Percentiles rank a stretch among this genome's conserved stretches.
These are phyloP conservation scores for Silene vulgaris DNA, from an alignment of 179 eudicot genomes.

Conservation along the genomic window DNA sequence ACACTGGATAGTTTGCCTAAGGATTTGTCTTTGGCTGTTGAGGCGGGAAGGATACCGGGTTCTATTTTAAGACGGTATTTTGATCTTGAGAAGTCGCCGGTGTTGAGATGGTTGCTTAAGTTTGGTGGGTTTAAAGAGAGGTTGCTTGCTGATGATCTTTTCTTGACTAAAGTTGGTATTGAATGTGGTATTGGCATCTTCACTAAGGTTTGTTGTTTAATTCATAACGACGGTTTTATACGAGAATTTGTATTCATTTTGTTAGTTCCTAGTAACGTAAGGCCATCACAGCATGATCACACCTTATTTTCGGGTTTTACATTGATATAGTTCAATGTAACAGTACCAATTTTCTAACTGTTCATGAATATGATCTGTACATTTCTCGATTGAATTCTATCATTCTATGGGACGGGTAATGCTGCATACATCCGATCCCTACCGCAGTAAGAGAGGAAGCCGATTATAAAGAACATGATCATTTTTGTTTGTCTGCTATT, in stretches of 20 bases:
- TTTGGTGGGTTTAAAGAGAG: slow-evolving; percentile 69
- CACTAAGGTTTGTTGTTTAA: slow-evolving; percentile 46
- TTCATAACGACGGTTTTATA: no score
- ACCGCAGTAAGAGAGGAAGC: no score
- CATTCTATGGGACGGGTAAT: no score
- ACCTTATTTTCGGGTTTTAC: no score
- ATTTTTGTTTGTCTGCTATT: neutral
- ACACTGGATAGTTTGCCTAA: slow-evolving; percentile 50
- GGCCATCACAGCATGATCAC: no score
- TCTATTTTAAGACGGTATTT: slow-evolving; percentile 41
- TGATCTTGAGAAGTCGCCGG: slow-evolving; percentile 53
- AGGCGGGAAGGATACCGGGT: slow-evolving; percentile 51
- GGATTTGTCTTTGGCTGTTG: slow-evolving; percentile 48
- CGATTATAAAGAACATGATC: neutral
- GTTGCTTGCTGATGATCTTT: slow-evolving; percentile 72
- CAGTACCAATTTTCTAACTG: no score
- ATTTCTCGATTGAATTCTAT: no score
- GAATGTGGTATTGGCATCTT: slow-evolving; percentile 78
- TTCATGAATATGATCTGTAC: no score
- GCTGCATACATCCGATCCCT: no score
- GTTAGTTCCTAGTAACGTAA: no score
- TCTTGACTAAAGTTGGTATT: slow-evolving; percentile 63
- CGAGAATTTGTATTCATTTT: no score
- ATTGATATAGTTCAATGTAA: no score
- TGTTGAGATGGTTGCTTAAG: slow-evolving; percentile 57